Evolutionary conservation across 140 eudicot species (phyloP).

Genomic region (Senecio squalidus): DNA sequence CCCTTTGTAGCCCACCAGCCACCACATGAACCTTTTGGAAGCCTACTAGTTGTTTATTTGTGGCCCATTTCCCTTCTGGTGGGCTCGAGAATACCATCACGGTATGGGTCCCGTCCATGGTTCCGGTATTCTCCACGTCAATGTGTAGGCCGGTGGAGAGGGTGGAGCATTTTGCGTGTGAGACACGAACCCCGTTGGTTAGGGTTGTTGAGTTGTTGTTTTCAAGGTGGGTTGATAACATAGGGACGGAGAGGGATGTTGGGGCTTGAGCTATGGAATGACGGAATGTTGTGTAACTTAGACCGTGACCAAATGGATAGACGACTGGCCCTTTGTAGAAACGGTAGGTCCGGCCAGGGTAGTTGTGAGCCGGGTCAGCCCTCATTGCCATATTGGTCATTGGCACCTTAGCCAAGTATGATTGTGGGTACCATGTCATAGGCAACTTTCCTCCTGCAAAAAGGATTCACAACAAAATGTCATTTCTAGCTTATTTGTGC

Average conservation of each 20-base stretch:
- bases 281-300: conserved; percentile 74
- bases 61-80: conserved; percentile 48
- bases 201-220: conserved; percentile 35
- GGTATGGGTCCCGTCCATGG: conserved; percentile 79
- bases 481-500: background rate
- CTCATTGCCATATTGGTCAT: conserved; percentile 89
- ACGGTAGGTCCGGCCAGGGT: conserved; percentile 96
- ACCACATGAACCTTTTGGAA: conserved; percentile 73
- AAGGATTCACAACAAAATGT: background rate
- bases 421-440: conserved; percentile 96
- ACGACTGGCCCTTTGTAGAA: conserved; percentile 86
- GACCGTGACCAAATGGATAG: conserved; percentile 78
- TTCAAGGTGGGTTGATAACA: conserved; percentile 32
- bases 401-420: conserved; percentile 56
- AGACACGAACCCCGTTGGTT: conserved; percentile 43
- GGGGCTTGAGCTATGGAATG: conserved; percentile 64
- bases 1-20: conserved; percentile 56
- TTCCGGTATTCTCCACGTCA: conserved; percentile 71
- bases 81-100: conserved; percentile 67
- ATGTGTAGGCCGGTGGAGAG: conserved; percentile 46
- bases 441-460: conserved; percentile 83
- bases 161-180: conserved; percentile 53
- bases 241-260: conserved; percentile 34
- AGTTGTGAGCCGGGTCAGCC: conserved; percentile 73
- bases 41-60: conserved; percentile 51